Percentiles rank a stretch among this genome's conserved stretches.
Evolutionary conservation across 2,329 filamentous ascomycete genomes (phyloP).

Genomic region (Fusarium sp.): DNA sequence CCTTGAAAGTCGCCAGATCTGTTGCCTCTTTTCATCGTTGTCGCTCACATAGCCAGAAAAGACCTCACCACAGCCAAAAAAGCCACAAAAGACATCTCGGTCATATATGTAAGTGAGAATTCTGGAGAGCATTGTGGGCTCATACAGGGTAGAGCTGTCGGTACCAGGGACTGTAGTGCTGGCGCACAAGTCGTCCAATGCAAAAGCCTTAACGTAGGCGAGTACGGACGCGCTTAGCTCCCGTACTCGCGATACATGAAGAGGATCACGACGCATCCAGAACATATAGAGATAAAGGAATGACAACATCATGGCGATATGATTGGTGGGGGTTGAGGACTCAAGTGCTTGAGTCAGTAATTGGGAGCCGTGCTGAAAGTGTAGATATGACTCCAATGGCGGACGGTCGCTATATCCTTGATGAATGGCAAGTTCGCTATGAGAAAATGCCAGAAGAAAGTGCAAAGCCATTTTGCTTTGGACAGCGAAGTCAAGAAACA

Average conservation of each 20-base stretch:
- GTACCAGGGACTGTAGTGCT: not conserved
- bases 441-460: constrained; percentile 26
- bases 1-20: constrained; percentile 23
- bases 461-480: constrained; percentile 24
- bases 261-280: constrained; percentile 28
- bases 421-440: constrained; percentile 33
- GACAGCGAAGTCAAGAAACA: constrained; percentile 21
- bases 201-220: constrained; percentile 7
- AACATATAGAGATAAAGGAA: constrained; percentile 35
- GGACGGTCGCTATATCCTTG: constrained; percentile 13
- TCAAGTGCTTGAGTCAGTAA: constrained; percentile 20
- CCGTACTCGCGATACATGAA: constrained; percentile 6
- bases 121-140: constrained; percentile 3
- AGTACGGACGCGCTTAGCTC: constrained; percentile 18
- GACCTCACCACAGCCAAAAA: constrained; percentile 22
- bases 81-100: constrained; percentile 28
- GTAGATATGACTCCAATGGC: constrained; percentile 19
- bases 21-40: constrained; percentile 17
- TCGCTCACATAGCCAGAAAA: constrained; percentile 23
- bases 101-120: constrained; percentile 31
- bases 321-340: not conserved
- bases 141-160: not conserved
- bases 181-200: constrained; percentile 18
- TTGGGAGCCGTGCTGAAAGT: constrained; percentile 29
- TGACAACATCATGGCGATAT: constrained; percentile 29